Conservation (phyloP, 306 rosid species). For the Ochetophila trinervis region DNA sequence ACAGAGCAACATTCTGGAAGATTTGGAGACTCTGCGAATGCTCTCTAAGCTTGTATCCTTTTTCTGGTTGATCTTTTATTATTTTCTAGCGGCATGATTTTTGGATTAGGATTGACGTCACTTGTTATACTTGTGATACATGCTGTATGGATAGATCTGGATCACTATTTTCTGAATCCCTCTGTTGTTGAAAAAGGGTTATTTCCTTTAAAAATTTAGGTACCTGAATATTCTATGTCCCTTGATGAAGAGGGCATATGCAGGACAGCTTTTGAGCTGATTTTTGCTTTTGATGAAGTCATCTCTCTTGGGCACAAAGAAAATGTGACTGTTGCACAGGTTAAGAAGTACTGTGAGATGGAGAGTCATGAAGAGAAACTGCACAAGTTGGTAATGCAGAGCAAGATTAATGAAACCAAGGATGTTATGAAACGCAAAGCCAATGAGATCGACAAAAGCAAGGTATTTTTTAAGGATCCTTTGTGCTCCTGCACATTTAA, state of each 20-base stretch:
- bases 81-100: constrained; percentile 5
- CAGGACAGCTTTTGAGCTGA: constrained; percentile 83
- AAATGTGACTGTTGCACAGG: constrained; percentile 79
- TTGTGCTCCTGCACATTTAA: background rate
- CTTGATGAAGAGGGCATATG: constrained; percentile 93
- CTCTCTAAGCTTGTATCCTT: constrained; percentile 97
- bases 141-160: constrained; percentile 8
- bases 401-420: constrained; percentile 94
- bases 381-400: constrained; percentile 87
- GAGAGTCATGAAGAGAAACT: constrained; percentile 98
- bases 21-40: constrained; percentile 87
- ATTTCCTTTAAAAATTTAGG: constrained; percentile 63
- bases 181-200: constrained; percentile 13
- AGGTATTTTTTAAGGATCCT: constrained; percentile 47
- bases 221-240: constrained; percentile 82
- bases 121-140: background rate
- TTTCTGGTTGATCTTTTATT: constrained; percentile 21
- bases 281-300: constrained; percentile 95
- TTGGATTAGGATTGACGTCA: background rate
- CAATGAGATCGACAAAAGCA: constrained; percentile 98
- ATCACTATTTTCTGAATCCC: background rate
- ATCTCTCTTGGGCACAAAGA: constrained; percentile 96
- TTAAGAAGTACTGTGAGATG: constrained; percentile 91
- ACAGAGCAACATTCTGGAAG: constrained; percentile 93
- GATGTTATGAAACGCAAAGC: constrained; percentile 97